Percentiles rank a stretch among this genome's conserved stretches.
These are phyloP conservation scores for Pseudonitzschia delicatissima DNA, from an alignment of 108 stramenopile genomes.

Conservation along the genomic window DNA sequence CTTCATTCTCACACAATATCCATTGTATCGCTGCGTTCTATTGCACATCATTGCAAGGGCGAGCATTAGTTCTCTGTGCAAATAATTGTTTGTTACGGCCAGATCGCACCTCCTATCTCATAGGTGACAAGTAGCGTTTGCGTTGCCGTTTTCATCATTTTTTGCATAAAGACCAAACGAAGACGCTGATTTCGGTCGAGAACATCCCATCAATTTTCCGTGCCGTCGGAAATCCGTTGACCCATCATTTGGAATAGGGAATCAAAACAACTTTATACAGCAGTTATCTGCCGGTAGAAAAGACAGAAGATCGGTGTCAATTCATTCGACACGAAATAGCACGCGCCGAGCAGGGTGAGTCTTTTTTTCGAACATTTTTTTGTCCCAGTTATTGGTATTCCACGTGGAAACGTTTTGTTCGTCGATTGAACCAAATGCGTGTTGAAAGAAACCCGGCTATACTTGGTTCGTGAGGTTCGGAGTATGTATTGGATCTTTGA, in stretches of 20 bases:
- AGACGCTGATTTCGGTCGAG: no score
- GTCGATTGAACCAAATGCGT: background rate
- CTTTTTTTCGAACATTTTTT: background rate
- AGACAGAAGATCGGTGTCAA: slow-evolving; percentile 4
- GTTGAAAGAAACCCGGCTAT: background rate
- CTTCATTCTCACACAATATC: background rate
- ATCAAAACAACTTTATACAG: no score
- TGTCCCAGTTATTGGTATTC: background rate
- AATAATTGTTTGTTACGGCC: slow-evolving; percentile 13
- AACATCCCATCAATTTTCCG: no score
- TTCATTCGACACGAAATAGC: background rate
- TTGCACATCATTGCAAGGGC: background rate
- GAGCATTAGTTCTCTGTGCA: background rate
- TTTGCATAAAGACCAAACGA: background rate
- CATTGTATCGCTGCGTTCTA: background rate
- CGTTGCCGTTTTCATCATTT: slow-evolving; percentile 18
- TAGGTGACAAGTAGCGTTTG: slow-evolving; percentile 18
- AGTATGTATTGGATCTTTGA: slow-evolving; percentile 4
- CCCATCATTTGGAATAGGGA: background rate
- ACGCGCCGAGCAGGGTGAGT: slow-evolving; percentile 8
- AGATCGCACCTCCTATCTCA: slow-evolving; percentile 12
- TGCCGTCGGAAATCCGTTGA: background rate
- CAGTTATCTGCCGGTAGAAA: background rate
- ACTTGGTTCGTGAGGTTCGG: no score
- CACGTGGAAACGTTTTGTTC: slow-evolving; percentile 1